These are phyloP conservation scores for Calocybe indica DNA, from an alignment of 768 basidiomycete genomes.

Conservation along the genomic window DNA sequence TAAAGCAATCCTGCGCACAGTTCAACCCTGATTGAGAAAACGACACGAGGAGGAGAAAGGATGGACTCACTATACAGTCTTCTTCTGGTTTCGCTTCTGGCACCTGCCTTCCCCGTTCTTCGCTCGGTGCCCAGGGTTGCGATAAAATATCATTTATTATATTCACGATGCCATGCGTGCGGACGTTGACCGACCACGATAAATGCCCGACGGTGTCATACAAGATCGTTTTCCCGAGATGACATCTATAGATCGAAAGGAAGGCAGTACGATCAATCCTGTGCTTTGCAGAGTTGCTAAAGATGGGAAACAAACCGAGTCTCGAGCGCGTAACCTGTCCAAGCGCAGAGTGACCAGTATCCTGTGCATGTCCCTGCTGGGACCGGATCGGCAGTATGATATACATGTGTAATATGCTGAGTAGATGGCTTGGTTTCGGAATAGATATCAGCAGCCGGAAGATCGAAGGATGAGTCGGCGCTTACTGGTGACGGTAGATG, in stretches of 20 bases:
- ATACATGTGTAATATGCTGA: conserved; percentile 84
- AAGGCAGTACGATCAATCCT: not conserved
- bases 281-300: not conserved
- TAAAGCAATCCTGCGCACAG: conserved; percentile 53
- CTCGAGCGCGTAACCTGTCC: conserved; percentile 89
- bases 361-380: conserved; percentile 87
- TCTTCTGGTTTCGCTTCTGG: conserved; percentile 47
- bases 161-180: conserved; percentile 72
- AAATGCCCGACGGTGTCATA: conserved; percentile 90
- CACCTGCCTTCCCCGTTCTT: conserved; percentile 58
- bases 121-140: conserved; percentile 64
- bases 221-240: conserved; percentile 77
- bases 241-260: conserved; percentile 47
- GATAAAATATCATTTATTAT: conserved; percentile 72
- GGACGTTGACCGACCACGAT: conserved; percentile 80
- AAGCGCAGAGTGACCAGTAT: conserved; percentile 69
- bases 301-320: conserved; percentile 38
- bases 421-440: conserved; percentile 49
- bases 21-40: not conserved
- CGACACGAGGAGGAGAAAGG: not conserved
- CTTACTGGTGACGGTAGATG: conserved; percentile 83
- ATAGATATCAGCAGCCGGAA: not conserved
- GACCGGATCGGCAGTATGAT: conserved; percentile 93
- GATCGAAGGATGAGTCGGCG: not conserved
- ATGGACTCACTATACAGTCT: conserved; percentile 63